Conservation (phyloP, 2,329 filamentous ascomycete genomes). For the Cryphonectria radicalis region DNA sequence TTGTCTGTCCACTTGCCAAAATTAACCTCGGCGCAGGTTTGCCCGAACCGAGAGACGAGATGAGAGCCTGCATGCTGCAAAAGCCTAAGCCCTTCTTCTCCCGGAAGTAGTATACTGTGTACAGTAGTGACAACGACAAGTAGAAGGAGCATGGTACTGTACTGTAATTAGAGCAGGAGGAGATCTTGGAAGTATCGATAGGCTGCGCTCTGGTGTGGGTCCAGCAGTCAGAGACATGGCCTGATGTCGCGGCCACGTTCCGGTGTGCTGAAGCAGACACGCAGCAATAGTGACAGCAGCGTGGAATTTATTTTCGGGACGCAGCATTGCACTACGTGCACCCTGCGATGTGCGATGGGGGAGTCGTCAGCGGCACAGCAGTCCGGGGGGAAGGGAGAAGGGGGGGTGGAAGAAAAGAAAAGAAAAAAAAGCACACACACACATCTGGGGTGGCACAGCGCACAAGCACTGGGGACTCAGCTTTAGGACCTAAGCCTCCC, state of each 20-base stretch:
- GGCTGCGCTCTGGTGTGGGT: background rate
- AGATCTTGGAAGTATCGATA: background rate
- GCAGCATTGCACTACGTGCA: background rate
- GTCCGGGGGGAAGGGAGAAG: background rate
- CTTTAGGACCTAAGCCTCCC: background rate
- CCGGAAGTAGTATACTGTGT: background rate
- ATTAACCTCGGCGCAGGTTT: slow-evolving; percentile 3
- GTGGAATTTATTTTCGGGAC: background rate
- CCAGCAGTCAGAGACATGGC: slow-evolving; percentile 5
- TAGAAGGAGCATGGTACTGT: background rate
- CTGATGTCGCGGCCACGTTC: slow-evolving; percentile 1
- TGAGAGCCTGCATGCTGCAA: background rate
- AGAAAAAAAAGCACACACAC: no score
- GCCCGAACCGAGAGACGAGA: background rate
- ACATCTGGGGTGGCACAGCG: background rate
- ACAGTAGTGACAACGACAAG: background rate
- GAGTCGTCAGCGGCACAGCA: background rate
- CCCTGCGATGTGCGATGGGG: background rate
- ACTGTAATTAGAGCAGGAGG: background rate
- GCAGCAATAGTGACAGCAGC: background rate
- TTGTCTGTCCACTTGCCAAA: background rate
- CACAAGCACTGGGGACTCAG: background rate
- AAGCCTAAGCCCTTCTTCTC: background rate
- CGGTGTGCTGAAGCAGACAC: background rate
- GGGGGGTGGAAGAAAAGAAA: no score